Percentiles rank a stretch among this genome's conserved stretches.
Evolutionary conservation across 176 grass and related monocot genomes (phyloP).

Genomic region (Triticum urartu): DNA sequence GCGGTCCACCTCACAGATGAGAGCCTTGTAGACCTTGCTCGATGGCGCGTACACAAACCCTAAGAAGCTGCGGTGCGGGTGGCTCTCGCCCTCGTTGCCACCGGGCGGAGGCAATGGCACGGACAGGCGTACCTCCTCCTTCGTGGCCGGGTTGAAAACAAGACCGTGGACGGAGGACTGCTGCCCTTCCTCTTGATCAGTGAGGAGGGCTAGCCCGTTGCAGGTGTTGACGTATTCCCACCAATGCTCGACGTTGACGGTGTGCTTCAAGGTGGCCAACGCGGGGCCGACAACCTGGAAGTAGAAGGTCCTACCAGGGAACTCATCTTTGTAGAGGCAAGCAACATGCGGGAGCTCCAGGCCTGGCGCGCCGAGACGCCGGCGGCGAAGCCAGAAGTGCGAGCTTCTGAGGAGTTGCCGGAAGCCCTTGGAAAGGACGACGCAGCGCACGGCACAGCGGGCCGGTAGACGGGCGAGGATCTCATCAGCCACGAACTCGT

Average conservation of each 20-base stretch:
- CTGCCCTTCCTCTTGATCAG: accelerated
- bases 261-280: not conserved
- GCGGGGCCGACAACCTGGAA: not conserved
- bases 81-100: not conserved
- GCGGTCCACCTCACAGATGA: not conserved
- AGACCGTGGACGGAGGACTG: not conserved
- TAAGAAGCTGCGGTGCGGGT: not conserved
- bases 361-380: not conserved
- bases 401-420: not conserved
- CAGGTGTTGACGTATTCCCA: not conserved
- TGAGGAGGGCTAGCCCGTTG: not conserved
- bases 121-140: not conserved
- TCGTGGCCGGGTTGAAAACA: not conserved
- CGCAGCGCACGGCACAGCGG: not conserved
- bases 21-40: not conserved
- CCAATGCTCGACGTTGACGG: no score
- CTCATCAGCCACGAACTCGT: not conserved
- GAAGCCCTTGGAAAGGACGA: not conserved
- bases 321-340: not conserved
- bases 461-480: not conserved
- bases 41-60: not conserved
- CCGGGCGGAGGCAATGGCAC: not conserved
- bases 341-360: not conserved
- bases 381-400: not conserved
- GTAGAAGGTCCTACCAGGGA: not conserved